Base-by-base conservation (phyloP, 208 protist genomes). In the Leptomonas pyrrhocoris region DNA sequence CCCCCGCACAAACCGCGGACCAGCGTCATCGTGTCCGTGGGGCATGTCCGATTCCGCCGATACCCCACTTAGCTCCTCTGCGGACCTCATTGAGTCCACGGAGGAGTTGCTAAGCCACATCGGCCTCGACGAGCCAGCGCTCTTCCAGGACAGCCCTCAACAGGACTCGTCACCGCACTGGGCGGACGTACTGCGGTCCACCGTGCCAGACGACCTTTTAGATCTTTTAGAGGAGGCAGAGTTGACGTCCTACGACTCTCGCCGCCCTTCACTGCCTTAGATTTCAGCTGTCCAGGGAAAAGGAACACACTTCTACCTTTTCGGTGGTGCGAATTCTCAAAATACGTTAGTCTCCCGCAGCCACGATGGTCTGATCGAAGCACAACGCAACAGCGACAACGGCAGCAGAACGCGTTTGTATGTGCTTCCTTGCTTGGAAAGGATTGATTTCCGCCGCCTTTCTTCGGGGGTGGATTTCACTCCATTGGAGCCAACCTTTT, bases 1-100 rank as follows among this genome's bases (percentile, higher is more conserved):
- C 48, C 81, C 81, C 23, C n/a, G 38, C 62, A 58, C 74, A 7
- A 67, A 67, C 49, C 61, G 61, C 45, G 61, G 61, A 0, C 61
- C 61, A 0, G 25, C 23, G 2, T 57, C 31, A 5, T 19, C 2
- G 2, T 55, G 48, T 16, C 61, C 61, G 49, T 67, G 61, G 61
- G 61, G 61, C 6, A 43, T 43, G 30, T 21, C 38, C 1, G 57
- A 65, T 21, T 27, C 28, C 34, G 36, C 4, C 11, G 42, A 18
- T 27, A 45, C 55, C 45, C 45, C 59, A 15, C 30, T 16, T 30
- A 31, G 51, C n/a, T 51, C 60, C 15, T 43, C 59, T 8, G 34
- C 16, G 8, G 45, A 45, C 40, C 21, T 71, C 13, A 46, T 77
- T 7, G 34, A 12, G 9, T 77, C 71, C 3, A 55, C 71, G 2